Evolutionary conservation across 306 rosid genomes (phyloP), one percentile per base, ranked within the genome.

Genomic region (Ziziphus jujuba): DNA sequence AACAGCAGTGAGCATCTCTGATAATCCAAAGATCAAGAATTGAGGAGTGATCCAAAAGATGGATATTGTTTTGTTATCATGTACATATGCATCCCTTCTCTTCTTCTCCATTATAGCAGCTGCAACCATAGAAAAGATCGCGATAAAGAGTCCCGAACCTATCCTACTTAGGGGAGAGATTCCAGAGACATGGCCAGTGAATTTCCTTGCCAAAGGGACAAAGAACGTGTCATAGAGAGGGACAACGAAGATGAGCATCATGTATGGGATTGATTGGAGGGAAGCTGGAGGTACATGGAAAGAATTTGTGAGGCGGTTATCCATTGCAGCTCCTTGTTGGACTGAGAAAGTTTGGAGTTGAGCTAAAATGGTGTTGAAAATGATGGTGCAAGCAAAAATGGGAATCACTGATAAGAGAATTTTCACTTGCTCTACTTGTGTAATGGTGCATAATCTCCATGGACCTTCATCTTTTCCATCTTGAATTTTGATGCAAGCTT

Each of bases 341-440:
- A 95, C 99, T 10, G 99, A 90, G 84, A 95, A 95, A 16, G 99
- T 95, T 59, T 95, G 99, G 63, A 95, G 97, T 12, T 95, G 99
- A 70, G 99, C 99, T 50, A 95, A 77, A 63, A 95, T 91, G 16
- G 99, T 88, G 87, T 95, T 90, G 92, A 95, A 95, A 68, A 95
- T 48, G 14, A 95, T 95, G 54, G 99, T 95, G 91, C 97, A 90
- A n/a, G 95, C 85, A 74, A 95, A 87, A 7, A 95, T 95, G 34
- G 99, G 99, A 65, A 95, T 61, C 10, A 86, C 87, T 22, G 96
- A 95, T 4, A 95, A 57, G 49, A 95, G 50, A 49, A 80, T 85
- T 81, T 95, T 95, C 38, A 79, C 95, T 90, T 90, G 88, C 40
- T 85, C 79, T 11, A 95, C 97, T 81, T 95, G 96, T 10, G 40